Evolutionary conservation across 768 basidiomycete genomes (phyloP).

Genomic region (Tricholoma terreum): DNA sequence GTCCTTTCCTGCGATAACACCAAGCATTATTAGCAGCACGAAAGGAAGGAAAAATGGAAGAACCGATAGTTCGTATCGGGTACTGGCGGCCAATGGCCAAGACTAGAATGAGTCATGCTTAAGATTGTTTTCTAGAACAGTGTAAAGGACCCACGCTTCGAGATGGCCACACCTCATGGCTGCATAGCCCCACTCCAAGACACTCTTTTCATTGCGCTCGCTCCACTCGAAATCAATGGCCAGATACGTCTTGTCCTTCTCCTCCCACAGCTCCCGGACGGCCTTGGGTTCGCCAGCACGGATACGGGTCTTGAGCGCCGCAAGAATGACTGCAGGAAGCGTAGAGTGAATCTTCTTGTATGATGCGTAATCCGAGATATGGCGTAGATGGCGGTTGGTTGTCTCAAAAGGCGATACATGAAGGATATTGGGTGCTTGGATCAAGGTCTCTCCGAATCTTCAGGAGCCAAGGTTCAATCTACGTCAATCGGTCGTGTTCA

Average conservation of each 20-base stretch:
- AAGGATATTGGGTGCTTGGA: conserved; percentile 70
- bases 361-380: conserved; percentile 60
- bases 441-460: conserved; percentile 76
- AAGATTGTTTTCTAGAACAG: background rate
- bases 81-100: conserved; percentile 72
- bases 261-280: conserved; percentile 65
- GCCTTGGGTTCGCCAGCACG: conserved; percentile 63
- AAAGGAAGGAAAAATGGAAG: background rate
- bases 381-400: conserved; percentile 62
- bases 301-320: conserved; percentile 63
- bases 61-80: conserved; percentile 79
- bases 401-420: conserved; percentile 69
- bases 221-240: conserved; percentile 74
- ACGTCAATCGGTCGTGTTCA: background rate
- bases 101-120: conserved; percentile 32
- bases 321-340: conserved; percentile 64
- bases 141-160: conserved; percentile 49
- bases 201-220: conserved; percentile 65
- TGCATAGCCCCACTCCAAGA: conserved; percentile 82
- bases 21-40: conserved; percentile 10
- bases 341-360: conserved; percentile 72
- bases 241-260: conserved; percentile 69
- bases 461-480: background rate
- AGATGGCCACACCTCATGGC: conserved; percentile 72
- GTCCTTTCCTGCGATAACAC: conserved; percentile 52